These are phyloP conservation scores for Calonectria pauciramosa DNA, from an alignment of 2,329 filamentous ascomycete species.

Conservation along the genomic window DNA sequence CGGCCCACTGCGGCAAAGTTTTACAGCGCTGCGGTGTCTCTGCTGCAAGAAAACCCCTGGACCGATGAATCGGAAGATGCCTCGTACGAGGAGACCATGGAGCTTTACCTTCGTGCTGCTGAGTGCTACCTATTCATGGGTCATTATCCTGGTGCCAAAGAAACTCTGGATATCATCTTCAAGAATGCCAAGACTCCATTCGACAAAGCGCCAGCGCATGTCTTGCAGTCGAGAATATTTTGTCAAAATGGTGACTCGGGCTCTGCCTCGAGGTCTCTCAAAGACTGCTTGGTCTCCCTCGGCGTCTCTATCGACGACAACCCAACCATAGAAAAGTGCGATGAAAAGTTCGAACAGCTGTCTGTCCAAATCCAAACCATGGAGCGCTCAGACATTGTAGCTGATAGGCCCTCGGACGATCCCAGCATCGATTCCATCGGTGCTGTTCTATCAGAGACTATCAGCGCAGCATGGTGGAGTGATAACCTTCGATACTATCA, in stretches of 20 bases:
- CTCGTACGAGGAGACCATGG: conserved; percentile 88
- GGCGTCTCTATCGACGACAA: conserved; percentile 75
- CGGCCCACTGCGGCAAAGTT: conserved; percentile 86
- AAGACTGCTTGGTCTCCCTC: conserved; percentile 78
- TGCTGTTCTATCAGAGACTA: conserved; percentile 78
- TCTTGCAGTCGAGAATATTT: conserved; percentile 84
- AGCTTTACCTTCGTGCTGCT: conserved; percentile 82
- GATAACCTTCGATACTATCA: conserved; percentile 81
- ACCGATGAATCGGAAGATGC: conserved; percentile 77
- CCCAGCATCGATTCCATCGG: conserved; percentile 73
- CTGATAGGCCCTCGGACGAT: conserved; percentile 60
- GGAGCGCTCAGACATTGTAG: conserved; percentile 63
- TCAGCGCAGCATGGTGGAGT: conserved; percentile 81
- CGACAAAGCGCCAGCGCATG: conserved; percentile 87
- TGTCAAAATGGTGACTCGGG: conserved; percentile 80
- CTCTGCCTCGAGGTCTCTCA: conserved; percentile 77
- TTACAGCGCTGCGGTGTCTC: conserved; percentile 79
- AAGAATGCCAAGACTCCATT: conserved; percentile 77
- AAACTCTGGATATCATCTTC: conserved; percentile 79
- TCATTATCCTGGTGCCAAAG: conserved; percentile 75
- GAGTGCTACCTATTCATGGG: conserved; percentile 88
- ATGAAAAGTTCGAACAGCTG: conserved; percentile 77
- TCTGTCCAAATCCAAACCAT: conserved; percentile 71
- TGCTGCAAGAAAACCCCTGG: conserved; percentile 89
- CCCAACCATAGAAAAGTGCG: conserved; percentile 82